Percentiles rank a stretch among this genome's conserved stretches.
Evolutionary conservation across 192 early-diverging fungal genomes (phyloP).

Genomic region (Mortierella claussenii): DNA sequence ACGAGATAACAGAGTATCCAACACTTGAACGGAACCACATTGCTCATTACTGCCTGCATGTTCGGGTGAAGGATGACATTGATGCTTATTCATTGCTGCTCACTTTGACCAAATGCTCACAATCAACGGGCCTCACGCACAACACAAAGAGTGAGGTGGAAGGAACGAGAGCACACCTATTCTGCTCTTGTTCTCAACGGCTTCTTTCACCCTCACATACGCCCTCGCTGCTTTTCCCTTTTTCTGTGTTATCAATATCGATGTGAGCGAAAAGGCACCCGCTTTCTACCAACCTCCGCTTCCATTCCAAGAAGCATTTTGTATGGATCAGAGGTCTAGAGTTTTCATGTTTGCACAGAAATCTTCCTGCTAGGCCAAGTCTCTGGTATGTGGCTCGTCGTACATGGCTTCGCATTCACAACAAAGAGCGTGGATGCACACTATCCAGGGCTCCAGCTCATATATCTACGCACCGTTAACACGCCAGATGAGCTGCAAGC

Average conservation of each 20-base stretch:
- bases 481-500: too few species aligned
- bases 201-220: background rate
- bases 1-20: constrained; percentile 5
- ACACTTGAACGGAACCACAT: background rate
- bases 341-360: background rate
- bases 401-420: background rate
- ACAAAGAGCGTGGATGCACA: background rate
- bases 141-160: too few species aligned
- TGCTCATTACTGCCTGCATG: too few species aligned
- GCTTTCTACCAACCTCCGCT: too few species aligned
- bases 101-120: constrained; percentile 4
- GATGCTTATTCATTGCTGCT: constrained; percentile 15
- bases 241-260: background rate
- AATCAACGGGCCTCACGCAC: background rate
- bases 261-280: constrained; percentile 3
- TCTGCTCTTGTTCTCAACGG: background rate
- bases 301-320: too few species aligned
- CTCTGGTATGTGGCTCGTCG: background rate
- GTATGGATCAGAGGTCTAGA: background rate
- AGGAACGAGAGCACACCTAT: too few species aligned
- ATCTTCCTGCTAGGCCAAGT: background rate
- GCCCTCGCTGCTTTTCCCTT: background rate
- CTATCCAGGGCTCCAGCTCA: too few species aligned
- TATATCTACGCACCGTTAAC: too few species aligned
- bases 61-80: too few species aligned